Conservation (phyloP, 2,329 filamentous ascomycete species). For the Curvularia sp. region DNA sequence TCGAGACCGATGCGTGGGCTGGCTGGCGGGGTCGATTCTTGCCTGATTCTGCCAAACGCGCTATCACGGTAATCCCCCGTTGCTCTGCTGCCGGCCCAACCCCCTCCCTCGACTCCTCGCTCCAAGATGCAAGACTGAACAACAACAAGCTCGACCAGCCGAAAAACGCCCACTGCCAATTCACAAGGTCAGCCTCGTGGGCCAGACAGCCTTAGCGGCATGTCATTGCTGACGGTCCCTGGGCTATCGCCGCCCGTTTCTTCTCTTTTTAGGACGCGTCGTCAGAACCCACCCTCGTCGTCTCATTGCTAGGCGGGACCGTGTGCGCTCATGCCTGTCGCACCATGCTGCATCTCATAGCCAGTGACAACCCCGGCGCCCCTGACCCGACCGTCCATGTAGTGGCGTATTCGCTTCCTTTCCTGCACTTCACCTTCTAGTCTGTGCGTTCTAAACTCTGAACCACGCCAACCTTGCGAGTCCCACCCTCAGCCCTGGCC, state of each 20-base stretch:
- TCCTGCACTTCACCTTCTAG: conserved; percentile 30
- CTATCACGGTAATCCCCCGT: conserved; percentile 21
- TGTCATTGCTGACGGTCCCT: conserved; percentile 21
- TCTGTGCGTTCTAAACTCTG: conserved; percentile 30
- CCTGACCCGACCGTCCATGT: conserved; percentile 31
- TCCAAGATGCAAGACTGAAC: not conserved
- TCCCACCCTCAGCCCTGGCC: conserved; percentile 36
- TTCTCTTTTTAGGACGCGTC: not conserved
- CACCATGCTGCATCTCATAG: conserved; percentile 39
- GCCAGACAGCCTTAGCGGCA: not conserved
- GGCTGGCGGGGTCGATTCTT: not conserved
- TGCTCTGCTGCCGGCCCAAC: not conserved
- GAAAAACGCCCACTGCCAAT: not conserved
- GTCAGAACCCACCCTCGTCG: conserved; percentile 16
- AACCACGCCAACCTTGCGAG: conserved; percentile 30
- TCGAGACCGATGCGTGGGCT: conserved; percentile 27
- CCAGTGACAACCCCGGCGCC: conserved; percentile 20
- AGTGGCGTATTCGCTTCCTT: conserved; percentile 37
- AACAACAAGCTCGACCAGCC: not conserved
- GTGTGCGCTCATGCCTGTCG: conserved; percentile 42
- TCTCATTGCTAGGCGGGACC: conserved; percentile 38
- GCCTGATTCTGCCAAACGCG: conserved; percentile 23
- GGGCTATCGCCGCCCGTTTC: not conserved
- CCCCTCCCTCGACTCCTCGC: not conserved
- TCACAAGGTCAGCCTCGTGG: not conserved